These are phyloP conservation scores for Backusella tarrabulga DNA, from an alignment of 192 early-diverging fungal genomes.

Conservation along the genomic window DNA sequence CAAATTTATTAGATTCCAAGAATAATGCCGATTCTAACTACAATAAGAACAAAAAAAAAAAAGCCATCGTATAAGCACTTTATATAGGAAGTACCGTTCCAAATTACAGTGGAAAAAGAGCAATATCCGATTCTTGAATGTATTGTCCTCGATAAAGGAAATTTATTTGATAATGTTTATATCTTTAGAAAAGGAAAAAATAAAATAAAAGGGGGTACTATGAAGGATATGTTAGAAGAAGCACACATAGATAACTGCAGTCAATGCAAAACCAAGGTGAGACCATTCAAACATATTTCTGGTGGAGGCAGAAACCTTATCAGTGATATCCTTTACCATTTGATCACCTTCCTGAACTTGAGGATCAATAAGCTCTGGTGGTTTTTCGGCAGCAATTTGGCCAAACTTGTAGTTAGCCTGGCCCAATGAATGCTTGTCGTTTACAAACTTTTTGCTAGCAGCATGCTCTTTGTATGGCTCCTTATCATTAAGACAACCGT, in stretches of 20 bases:
- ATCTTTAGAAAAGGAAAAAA: not conserved
- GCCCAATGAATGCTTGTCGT: constrained; percentile 47
- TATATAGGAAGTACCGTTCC: not conserved
- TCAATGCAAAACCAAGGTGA: not conserved
- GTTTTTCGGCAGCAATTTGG: constrained; percentile 36
- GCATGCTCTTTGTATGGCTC: constrained; percentile 42
- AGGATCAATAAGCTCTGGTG: not conserved
- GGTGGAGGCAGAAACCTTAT: not conserved
- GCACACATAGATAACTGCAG: not conserved
- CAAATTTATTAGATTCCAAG: not conserved
- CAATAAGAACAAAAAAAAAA: not conserved
- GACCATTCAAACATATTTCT: constrained; percentile 2
- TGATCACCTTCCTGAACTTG: not conserved
- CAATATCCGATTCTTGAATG: not conserved
- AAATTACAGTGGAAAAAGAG: not conserved
- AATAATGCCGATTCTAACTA: not conserved
- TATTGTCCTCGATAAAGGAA: not conserved
- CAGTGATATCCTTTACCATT: not conserved
- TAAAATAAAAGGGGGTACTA: not conserved
- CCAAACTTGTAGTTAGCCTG: constrained; percentile 42
- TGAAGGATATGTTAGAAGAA: not conserved
- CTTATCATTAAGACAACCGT: constrained; percentile 52
- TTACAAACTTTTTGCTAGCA: constrained; percentile 36
- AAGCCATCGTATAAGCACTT: not conserved
- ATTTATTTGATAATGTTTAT: not conserved